phyloP scores from a whole-genome alignment of 805 yeast genomes.

The Saturnispora ahearnii region DNA sequence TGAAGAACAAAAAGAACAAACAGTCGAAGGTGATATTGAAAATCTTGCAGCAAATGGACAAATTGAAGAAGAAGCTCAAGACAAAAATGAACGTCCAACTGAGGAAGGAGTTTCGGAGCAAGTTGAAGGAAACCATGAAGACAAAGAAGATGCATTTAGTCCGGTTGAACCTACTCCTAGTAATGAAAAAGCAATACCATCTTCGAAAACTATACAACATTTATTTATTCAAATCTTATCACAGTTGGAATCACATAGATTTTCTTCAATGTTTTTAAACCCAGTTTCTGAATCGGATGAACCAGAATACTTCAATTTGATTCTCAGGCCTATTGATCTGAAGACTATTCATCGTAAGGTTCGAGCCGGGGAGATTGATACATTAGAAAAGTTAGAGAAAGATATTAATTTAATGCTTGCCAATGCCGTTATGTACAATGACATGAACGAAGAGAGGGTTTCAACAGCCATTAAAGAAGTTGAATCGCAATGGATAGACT shows the following conservation, averaged over 20 bases:
- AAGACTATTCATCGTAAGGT: slow-evolving; percentile 51
- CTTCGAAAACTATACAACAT: slow-evolving; percentile 45
- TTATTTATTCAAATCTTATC: slow-evolving; percentile 53
- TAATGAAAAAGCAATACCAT: neutral
- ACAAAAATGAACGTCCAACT: neutral
- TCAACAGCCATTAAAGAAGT: slow-evolving; percentile 56
- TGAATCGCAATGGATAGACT: slow-evolving; percentile 55
- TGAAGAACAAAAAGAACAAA: slow-evolving; percentile 1
- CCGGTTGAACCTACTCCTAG: neutral
- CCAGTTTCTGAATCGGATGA: slow-evolving; percentile 65
- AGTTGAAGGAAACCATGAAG: neutral
- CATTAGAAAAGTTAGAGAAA: slow-evolving; percentile 46
- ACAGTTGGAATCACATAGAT: slow-evolving; percentile 60
- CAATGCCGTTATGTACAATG: slow-evolving; percentile 77
- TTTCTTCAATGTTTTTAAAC: slow-evolving; percentile 62
- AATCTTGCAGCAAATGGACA: neutral
- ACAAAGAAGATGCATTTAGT: neutral
- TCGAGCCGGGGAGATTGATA: slow-evolving; percentile 47
- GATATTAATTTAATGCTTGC: slow-evolving; percentile 73
- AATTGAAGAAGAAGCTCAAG: neutral
- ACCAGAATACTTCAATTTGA: slow-evolving; percentile 54
- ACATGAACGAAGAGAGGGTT: slow-evolving; percentile 47
- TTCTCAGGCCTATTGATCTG: slow-evolving; percentile 59
- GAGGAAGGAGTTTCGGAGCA: neutral
- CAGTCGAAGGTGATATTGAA: neutral